These are phyloP conservation scores for Allium sativum DNA, from an alignment of 106 monocot genomes.

Conservation along the genomic window DNA sequence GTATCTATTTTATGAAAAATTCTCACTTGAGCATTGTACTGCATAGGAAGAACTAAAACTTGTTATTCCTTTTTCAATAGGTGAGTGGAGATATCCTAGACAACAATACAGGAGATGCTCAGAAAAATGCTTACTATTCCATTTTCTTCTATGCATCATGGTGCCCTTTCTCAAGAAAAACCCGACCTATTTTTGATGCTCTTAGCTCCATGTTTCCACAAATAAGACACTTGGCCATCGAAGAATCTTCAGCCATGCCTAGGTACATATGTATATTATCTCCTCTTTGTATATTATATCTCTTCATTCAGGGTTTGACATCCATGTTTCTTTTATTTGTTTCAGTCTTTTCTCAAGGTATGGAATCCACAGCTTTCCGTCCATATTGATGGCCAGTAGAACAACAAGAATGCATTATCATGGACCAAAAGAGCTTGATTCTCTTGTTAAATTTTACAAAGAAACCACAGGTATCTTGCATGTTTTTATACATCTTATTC, in stretches of 20 bases:
- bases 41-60: too few relatives aligned
- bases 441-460: constrained; percentile 63
- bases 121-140: constrained; percentile 25
- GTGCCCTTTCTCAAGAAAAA: constrained; percentile 69
- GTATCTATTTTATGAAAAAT: too few relatives aligned
- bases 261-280: constrained; percentile 25
- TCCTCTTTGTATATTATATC: too few relatives aligned
- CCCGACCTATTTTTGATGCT: constrained; percentile 44
- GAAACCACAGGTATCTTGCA: constrained; percentile 38
- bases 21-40: too few relatives aligned
- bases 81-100: constrained; percentile 44
- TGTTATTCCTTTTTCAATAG: constrained; percentile 11
- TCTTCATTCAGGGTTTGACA: neutral
- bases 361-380: constrained; percentile 71
- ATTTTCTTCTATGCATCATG: constrained; percentile 75
- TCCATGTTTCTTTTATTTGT: neutral
- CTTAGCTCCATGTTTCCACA: constrained; percentile 81
- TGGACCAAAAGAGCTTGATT: constrained; percentile 54
- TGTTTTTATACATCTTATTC: constrained; percentile 24
- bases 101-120: constrained; percentile 18
- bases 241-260: constrained; percentile 67
- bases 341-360: constrained; percentile 77
- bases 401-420: constrained; percentile 32
- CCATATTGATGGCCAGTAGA: constrained; percentile 49
- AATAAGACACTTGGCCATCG: constrained; percentile 56